These are phyloP conservation scores for Pezicula rhizophila DNA, from an alignment of 2,329 filamentous ascomycete species.

Conservation along the genomic window DNA sequence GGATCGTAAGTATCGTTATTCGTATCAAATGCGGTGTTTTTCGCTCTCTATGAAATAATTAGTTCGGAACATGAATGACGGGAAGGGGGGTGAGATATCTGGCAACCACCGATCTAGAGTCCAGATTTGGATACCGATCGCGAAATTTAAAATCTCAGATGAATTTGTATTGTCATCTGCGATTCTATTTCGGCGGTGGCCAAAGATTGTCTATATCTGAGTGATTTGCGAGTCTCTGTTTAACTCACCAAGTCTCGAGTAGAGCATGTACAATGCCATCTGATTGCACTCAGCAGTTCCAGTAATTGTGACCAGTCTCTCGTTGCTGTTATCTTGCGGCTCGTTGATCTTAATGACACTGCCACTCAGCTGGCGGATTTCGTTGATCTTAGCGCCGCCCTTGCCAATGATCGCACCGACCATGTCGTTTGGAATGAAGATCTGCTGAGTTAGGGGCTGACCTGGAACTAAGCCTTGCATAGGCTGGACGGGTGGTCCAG, in stretches of 20 bases:
- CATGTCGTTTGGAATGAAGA: slow-evolving; percentile 99
- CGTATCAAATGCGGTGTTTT: slow-evolving; percentile 61
- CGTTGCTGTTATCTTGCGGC: slow-evolving; percentile 97
- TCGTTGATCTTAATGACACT: slow-evolving; percentile 99
- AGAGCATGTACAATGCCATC: slow-evolving; percentile 99
- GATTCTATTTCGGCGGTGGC: no score
- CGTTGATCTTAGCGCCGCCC: slow-evolving; percentile 97
- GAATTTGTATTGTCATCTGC: no score
- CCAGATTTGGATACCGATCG: no score
- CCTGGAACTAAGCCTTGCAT: slow-evolving; percentile 71
- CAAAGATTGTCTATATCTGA: no score
- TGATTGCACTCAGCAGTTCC: slow-evolving; percentile 98
- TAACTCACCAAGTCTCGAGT: slow-evolving; percentile 81
- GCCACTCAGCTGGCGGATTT: slow-evolving; percentile 92
- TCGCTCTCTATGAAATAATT: slow-evolving; percentile 55
- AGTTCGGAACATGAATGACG: no score
- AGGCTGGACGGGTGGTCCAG: slow-evolving; percentile 67
- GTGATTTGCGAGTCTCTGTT: slow-evolving; percentile 1
- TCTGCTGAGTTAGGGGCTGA: slow-evolving; percentile 90
- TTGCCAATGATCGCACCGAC: slow-evolving; percentile 98
- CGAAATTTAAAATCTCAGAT: no score
- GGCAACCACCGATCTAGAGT: no score
- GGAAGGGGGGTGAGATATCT: no score
- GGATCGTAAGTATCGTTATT: background rate
- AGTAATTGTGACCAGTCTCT: slow-evolving; percentile 93